A percentile compares a stretch with the other conserved stretches of the same genome.
phyloP scores from a whole-genome alignment of 192 early-diverging fungal species.

The Coemansia sp. region DNA sequence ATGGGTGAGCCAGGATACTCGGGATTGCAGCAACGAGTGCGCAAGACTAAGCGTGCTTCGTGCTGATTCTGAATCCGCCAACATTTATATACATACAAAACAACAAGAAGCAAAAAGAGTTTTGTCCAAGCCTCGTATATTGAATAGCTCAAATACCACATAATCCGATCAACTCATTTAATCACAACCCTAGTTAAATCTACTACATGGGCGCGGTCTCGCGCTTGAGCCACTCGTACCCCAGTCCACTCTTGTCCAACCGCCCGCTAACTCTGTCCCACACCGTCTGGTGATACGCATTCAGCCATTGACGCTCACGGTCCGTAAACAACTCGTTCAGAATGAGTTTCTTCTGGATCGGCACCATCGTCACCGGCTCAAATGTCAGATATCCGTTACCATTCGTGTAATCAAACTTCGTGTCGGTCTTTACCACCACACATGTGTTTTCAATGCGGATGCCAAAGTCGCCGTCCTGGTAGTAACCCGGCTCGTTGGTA shows the following conservation, averaged over 20 bases:
- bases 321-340: conserved; percentile 65
- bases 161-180: no score
- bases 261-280: conserved; percentile 79
- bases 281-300: conserved; percentile 78
- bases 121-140: no score
- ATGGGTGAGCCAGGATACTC: conserved; percentile 32
- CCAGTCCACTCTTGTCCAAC: conserved; percentile 64
- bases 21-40: conserved; percentile 43
- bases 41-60: conserved; percentile 31
- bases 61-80: neutral
- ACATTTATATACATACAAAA: no score
- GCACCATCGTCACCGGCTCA: conserved; percentile 89
- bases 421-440: conserved; percentile 71
- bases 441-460: conserved; percentile 97
- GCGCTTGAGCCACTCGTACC: conserved; percentile 78
- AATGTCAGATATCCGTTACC: conserved; percentile 80
- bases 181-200: no score
- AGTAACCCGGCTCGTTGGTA: conserved; percentile 97
- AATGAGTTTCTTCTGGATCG: conserved; percentile 85
- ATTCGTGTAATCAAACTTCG: conserved; percentile 79
- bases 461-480: conserved; percentile 94
- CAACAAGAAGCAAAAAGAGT: no score
- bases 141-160: no score
- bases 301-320: conserved; percentile 84
- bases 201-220: conserved; percentile 70